Evolutionary conservation across 306 rosid genomes (phyloP), one percentile per base, ranked within the genome.

Genomic region (Casuarina glauca): DNA sequence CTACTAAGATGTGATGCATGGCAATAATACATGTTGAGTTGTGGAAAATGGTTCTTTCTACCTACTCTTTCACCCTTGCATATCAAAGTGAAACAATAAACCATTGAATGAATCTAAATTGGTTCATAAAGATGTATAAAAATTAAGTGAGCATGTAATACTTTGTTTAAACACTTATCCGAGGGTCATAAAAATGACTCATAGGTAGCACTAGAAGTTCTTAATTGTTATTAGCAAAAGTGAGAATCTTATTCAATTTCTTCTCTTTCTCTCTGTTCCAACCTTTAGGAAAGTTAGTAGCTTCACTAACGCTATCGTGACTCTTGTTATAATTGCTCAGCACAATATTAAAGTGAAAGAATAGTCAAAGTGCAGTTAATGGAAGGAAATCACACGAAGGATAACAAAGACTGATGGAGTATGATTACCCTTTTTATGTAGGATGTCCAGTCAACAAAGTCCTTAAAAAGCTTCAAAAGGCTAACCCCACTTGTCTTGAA

Each of bases 361-460:
- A 62, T 2, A 62, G 44, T 58, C 64, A 36, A 58, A 58, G 32
- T 58, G 20, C 20, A 39, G 64, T 20, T 58, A 35, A 8, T 9
- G 51, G 32, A 51, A n/a, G 2, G 42, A 16, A 66, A 76, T 63
- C 53, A 70, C 52, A 42, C 57, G 41, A 67, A 73, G 57, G 43
- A 74, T 43, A 70, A 50, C 46, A 16, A 54, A 80, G 64, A 79
- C 74, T 71, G 68, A 48, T 58, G 32, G 35, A 19, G 35, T 26
- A 58, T 26, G 9, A 58, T 26, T 26, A 58, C 9, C 64, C 64
- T 58, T 71, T 60, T 84, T 74, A 77, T 67, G 73, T 41, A 49
- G 63, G 53, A 69, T 48, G 74, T 77, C 75, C 73, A 81, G 75
- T 78, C 82, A 81, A 80, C 80, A 69, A 60, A 74, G 80, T 77